Conservation (phyloP, 2,329 filamentous ascomycete genomes). For the Endocalyx cinctus region DNA sequence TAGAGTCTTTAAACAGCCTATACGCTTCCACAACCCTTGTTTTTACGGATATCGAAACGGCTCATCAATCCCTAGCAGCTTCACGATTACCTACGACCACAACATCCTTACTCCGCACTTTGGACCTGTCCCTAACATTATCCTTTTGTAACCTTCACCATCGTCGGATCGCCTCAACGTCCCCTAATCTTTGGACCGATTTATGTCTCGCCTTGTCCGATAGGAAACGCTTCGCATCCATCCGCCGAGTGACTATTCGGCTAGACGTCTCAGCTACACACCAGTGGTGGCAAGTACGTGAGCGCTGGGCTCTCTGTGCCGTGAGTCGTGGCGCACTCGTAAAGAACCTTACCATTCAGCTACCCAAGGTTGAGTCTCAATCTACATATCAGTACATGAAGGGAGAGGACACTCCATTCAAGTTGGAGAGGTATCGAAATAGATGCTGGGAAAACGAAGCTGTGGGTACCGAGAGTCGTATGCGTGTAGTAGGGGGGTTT, state of each 20-base stretch:
- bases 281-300: slow-evolving; percentile 19
- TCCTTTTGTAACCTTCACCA: slow-evolving; percentile 15
- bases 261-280: slow-evolving; percentile 13
- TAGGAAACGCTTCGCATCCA: slow-evolving; percentile 13
- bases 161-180: slow-evolving; percentile 3
- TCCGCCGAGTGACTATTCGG: slow-evolving; percentile 12
- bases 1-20: slow-evolving; percentile 12
- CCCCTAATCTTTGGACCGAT: slow-evolving; percentile 10
- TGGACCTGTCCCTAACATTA: slow-evolving; percentile 14
- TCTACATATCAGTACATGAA: slow-evolving; percentile 13
- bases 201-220: slow-evolving; percentile 16
- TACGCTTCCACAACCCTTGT: slow-evolving; percentile 14
- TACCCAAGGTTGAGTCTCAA: slow-evolving; percentile 13
- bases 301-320: slow-evolving; percentile 16
- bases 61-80: slow-evolving; percentile 10
- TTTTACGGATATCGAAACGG: slow-evolving; percentile 13
- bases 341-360: slow-evolving; percentile 11
- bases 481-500: too few relatives aligned
- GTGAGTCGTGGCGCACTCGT: slow-evolving; percentile 15
- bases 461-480: too few relatives aligned
- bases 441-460: slow-evolving; percentile 4
- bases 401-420: slow-evolving; percentile 5
- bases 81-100: slow-evolving; percentile 1
- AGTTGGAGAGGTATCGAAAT: slow-evolving; percentile 10
- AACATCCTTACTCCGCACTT: slow-evolving; percentile 8